Evolutionary conservation across 1,139 yeast genomes (phyloP), one percentile per base, ranked within the genome.

Genomic region (Debaryomycetaceae sp.): DNA sequence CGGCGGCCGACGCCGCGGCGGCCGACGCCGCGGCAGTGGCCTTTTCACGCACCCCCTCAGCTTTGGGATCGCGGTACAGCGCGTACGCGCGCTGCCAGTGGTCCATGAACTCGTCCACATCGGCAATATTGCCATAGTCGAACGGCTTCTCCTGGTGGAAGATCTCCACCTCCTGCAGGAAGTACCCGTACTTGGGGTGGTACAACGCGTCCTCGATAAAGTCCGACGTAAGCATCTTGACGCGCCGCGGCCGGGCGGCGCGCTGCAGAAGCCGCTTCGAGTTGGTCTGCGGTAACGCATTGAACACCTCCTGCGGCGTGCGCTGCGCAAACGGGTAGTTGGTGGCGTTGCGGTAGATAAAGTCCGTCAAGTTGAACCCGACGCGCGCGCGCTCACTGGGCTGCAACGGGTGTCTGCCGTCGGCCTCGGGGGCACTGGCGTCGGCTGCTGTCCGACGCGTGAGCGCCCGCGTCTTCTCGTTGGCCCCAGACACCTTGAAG

Each of bases 141-240:
- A 79, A 78, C 0, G 84, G 83, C 27, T 64, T 55, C 16, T 67
- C 73, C 0, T 75, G 74, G 53, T 65, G 88, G 56, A 81, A 84
- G 42, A 85, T 82, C 44, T 83, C 85, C 15, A 82, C 91, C 46
- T 83, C 81, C 46, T 77, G 74, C 1, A 88, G 68, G 48, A 85
- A 85, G 52, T 85, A 86, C 0, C 95, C 95, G 49, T 85, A 86
- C 39, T 68, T 49, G 0, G 93, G 88, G 51, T 86, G 83, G 51
- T 85, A 85, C 44, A 85, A 59, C 13, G 93, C 80, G 50, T 85
- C 95, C 44, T 85, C 95, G 36, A 85, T 85, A 53, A 83, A 86
- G 46, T 84, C 95, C 11, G 84, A 64, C 0, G 80, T 61, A 18
- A 80, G 58, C 89, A 85, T 80, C 47, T 83, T 79, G 3, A 76